These are phyloP conservation scores for Magnaporthiopsis rhizophila DNA, from an alignment of 2,329 filamentous ascomycete genomes.

Conservation along the genomic window DNA sequence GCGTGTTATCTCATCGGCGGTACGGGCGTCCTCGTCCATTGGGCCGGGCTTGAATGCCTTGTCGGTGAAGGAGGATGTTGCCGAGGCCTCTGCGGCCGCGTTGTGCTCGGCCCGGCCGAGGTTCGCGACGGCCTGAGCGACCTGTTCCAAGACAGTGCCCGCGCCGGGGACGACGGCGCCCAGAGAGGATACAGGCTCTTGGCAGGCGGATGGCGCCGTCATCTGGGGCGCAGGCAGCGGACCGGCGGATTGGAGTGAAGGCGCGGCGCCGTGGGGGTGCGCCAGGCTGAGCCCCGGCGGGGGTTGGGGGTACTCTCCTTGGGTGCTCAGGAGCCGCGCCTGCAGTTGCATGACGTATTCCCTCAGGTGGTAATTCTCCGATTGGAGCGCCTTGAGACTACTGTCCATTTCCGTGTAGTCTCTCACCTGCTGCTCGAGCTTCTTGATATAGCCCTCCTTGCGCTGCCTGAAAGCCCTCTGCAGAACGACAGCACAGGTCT, in stretches of 20 bases:
- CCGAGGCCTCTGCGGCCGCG: not conserved
- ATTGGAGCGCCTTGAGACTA: constrained; percentile 70
- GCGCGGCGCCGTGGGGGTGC: constrained; percentile 28
- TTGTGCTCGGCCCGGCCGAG: constrained; percentile 13
- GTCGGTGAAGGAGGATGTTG: constrained; percentile 17
- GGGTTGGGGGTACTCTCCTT: constrained; percentile 76
- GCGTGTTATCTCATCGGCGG: constrained; percentile 46
- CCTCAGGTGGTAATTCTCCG: constrained; percentile 82
- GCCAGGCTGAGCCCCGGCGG: constrained; percentile 71
- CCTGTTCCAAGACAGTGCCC: constrained; percentile 36
- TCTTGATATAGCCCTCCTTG: constrained; percentile 97
- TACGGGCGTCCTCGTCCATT: constrained; percentile 33
- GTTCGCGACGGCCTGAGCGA: constrained; percentile 37
- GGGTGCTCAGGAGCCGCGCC: constrained; percentile 72
- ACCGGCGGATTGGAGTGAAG: constrained; percentile 7
- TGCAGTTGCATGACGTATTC: constrained; percentile 92
- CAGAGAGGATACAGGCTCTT: constrained; percentile 9
- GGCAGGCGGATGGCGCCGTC: constrained; percentile 10
- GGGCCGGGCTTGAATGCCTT: constrained; percentile 30
- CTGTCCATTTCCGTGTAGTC: constrained; percentile 70
- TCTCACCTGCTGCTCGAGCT: constrained; percentile 87
- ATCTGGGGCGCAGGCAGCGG: not conserved
- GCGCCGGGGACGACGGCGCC: constrained; percentile 17
- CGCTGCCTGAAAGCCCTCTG: constrained; percentile 94
- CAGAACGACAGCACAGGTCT: not conserved